phyloP scores from a whole-genome alignment of 2,329 filamentous ascomycete species.

The Microascus cirrosus region DNA sequence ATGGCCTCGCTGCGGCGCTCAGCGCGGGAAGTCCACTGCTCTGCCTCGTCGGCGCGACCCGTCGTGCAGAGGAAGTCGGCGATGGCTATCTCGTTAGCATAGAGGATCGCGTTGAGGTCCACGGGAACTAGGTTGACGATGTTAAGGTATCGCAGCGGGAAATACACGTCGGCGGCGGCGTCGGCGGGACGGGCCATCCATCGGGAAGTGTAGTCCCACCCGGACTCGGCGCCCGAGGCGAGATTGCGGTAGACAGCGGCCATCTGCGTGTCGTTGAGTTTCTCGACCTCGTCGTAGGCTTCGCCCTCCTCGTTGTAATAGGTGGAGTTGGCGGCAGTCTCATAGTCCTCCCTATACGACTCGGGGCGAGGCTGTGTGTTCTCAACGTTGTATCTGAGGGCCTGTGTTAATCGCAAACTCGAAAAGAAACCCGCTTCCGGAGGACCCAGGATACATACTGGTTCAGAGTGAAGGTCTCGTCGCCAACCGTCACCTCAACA shows the following conservation, averaged over 20 bases:
- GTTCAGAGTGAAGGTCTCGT: conserved; percentile 42
- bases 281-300: conserved; percentile 39
- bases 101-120: conserved; percentile 58
- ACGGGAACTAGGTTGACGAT: conserved; percentile 47
- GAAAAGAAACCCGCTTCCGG: neutral
- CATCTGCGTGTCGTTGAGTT: conserved; percentile 40
- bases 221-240: conserved; percentile 54
- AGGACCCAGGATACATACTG: conserved; percentile 24
- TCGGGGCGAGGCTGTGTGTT: conserved; percentile 59
- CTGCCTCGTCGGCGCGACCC: conserved; percentile 31
- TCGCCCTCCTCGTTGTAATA: conserved; percentile 49
- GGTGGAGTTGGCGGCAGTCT: conserved; percentile 52
- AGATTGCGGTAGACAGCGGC: conserved; percentile 48
- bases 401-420: neutral
- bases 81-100: conserved; percentile 52
- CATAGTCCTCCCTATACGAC: conserved; percentile 55
- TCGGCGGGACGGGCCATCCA: conserved; percentile 48
- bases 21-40: conserved; percentile 37
- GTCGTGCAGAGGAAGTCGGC: conserved; percentile 37
- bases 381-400: conserved; percentile 39
- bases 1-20: conserved; percentile 47
- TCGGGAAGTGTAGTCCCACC: conserved; percentile 52
- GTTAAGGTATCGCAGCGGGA: conserved; percentile 55
- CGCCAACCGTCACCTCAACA: conserved; percentile 33
- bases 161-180: conserved; percentile 48